Base-by-base conservation (phyloP, 2,329 filamentous ascomycete species). In the Aspergillus sp. region DNA sequence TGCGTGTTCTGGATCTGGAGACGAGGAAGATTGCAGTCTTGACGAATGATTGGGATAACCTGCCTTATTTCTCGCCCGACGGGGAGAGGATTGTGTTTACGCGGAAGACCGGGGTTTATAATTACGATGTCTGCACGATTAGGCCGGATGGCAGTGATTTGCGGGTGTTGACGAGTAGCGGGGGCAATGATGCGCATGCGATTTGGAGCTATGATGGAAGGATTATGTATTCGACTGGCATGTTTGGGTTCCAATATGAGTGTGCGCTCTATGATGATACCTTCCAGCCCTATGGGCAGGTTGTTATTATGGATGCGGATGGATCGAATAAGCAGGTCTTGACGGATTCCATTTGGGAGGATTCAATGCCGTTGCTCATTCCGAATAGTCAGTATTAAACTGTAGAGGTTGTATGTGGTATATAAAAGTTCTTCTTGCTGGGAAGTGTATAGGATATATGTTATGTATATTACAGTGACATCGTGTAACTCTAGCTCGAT, bases 201-300 rank as follows among this genome's bases (percentile, higher is more conserved):
- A 74, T 78, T 1, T 80, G 77, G 76, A 70, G 72, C 0, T 64
- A 68, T 1, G 76, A 79, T 64, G 75, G 75, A 7, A 68, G 69
- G 5, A 79, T 80, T 36, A 58, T 77, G 60, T 80, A 70, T 41
- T 71, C 63, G 6, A 77, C 67, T 9, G 76, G 76, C 4, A 74
- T 75, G 74, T 80, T 74, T 53, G 77, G 76, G 2, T 80, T 79
- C 65, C 68, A 74, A 36, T 72, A 76, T 42, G 77, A 80, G 67
- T 68, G 70, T 11, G 68, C 72, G 0, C 61, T 73, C 1, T 79
- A 74, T 50, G 77, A 79, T 51, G 58, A 76, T 36, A 78, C 76
- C 1, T 80, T 79, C 62, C 74, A 80, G 64, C 77, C 75, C 0
- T 78, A 78, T 44, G 76, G 76, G 0, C 76, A 79, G 67, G 75